Conservation (phyloP, 768 basidiomycete genomes). For the Pleurotus platypus region DNA sequence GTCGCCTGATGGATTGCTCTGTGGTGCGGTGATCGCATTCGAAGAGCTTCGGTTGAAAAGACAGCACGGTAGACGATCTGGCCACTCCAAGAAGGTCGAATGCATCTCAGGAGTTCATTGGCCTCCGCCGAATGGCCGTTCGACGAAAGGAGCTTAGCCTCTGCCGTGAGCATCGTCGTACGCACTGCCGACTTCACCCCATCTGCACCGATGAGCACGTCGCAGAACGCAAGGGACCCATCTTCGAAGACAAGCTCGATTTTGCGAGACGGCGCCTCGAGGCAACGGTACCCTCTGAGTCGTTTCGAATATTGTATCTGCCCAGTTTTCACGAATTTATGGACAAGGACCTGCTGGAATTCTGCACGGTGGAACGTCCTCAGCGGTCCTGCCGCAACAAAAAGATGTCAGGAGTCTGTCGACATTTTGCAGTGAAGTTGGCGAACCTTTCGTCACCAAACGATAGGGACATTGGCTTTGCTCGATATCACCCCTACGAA, state of each 20-base stretch:
- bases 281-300: conserved; percentile 53
- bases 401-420: conserved; percentile 2
- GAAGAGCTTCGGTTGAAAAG: conserved; percentile 49
- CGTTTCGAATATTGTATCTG: conserved; percentile 53
- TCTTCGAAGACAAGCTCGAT: conserved; percentile 59
- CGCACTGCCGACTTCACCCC: conserved; percentile 59
- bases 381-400: conserved; percentile 16
- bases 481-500: conserved; percentile 54
- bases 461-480: conserved; percentile 51
- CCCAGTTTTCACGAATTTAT: conserved; percentile 41
- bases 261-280: conserved; percentile 34
- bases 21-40: conserved; percentile 40
- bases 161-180: conserved; percentile 32
- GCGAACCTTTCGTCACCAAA: conserved; percentile 54
- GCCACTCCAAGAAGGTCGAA: conserved; percentile 59
- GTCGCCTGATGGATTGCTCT: conserved; percentile 42
- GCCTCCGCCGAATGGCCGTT: conserved; percentile 35
- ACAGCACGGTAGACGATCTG: conserved; percentile 54
- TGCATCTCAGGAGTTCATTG: conserved; percentile 34
- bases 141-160: conserved; percentile 28
- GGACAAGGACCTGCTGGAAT: conserved; percentile 58
- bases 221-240: conserved; percentile 54
- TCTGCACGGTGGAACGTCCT: conserved; percentile 63
- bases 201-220: conserved; percentile 70
- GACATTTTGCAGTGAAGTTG: not conserved